Evolutionary conservation across 1,284 basidiomycete genomes (phyloP), one percentile per base, ranked within the genome.

Genomic region (Boletellus sp.): DNA sequence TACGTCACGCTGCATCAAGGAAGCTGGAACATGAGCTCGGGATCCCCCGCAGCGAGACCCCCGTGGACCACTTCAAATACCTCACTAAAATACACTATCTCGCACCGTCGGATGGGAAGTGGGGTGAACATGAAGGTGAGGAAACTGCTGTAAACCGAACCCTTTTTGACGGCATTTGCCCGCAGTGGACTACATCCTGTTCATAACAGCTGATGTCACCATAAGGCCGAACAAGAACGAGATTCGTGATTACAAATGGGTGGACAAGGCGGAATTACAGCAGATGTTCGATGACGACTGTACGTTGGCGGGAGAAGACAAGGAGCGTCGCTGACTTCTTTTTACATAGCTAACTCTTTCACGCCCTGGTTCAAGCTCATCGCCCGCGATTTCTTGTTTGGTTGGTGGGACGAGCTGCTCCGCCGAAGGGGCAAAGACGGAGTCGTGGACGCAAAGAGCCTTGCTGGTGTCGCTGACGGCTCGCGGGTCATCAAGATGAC

Each of bases 301-400:
- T 93, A 66, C 56, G 76, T 62, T 27, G 38, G 23, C 17, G 10
- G 5, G 23, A 45, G 19, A 35, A 36, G 30, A 32, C 21, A 14
- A 41, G 58, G n/a, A n/a, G n/a, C n/a, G 14, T n/a, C 30, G 23
- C 13, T 30, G 29, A 30, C 35, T 55, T 38, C 39, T 29, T 40
- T 30, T 14, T 29, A 45, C 32, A 13, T 61, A 95, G 92, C 72
- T 35, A 88, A 90, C 62, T 80, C 80, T 0, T 99, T 99, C 69
- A 99, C 96, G 4, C 96, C 96, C 0, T 99, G 96, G 96, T 99
- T 99, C 82, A 93, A 94, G 67, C 82, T 99, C 33, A 99, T 99
- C 60, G 94, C 93, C 2, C 82, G 94, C 8, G 91, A 96, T 64
- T 97, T 97, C 69, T 77, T 99, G 41, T 98, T 95, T 67, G 92